A percentile compares a stretch with the other conserved stretches of the same genome.
These are phyloP conservation scores for Candida michaelii DNA, from an alignment of 805 yeast species.

Conservation along the genomic window DNA sequence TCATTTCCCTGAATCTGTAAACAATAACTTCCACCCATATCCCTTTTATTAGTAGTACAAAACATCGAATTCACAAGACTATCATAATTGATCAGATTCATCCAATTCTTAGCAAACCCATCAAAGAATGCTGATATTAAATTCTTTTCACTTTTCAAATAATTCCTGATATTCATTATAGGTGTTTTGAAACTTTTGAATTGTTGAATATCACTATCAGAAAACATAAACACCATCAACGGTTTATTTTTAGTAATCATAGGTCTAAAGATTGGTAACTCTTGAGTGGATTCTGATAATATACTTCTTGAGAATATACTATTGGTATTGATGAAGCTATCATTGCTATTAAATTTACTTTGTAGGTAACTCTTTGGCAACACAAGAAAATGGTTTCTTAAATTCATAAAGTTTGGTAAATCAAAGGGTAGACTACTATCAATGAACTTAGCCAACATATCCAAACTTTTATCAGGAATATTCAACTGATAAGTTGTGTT, in stretches of 20 bases:
- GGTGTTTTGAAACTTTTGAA: slow-evolving; percentile 14
- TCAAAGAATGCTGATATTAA: slow-evolving; percentile 40
- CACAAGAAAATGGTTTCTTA: slow-evolving; percentile 39
- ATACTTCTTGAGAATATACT: slow-evolving; percentile 15
- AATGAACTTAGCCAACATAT: slow-evolving; percentile 25
- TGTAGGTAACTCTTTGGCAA: slow-evolving; percentile 28
- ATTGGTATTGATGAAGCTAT: slow-evolving; percentile 5
- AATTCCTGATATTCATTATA: slow-evolving; percentile 23
- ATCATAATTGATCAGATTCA: slow-evolving; percentile 26
- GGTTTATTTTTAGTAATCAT: slow-evolving; percentile 27
- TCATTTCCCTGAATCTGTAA: slow-evolving; percentile 32
- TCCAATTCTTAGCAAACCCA: slow-evolving; percentile 42
- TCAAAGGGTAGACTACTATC: slow-evolving; percentile 38
- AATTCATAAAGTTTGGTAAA: slow-evolving; percentile 31
- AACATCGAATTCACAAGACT: slow-evolving; percentile 42
- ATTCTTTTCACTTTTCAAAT: slow-evolving; percentile 13
- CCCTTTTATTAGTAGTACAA: slow-evolving; percentile 35
- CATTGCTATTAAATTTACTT: slow-evolving; percentile 9
- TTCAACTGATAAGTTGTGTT: slow-evolving; percentile 23
- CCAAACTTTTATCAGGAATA: slow-evolving; percentile 5
- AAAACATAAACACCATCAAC: slow-evolving; percentile 32
- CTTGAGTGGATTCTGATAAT: slow-evolving; percentile 11
- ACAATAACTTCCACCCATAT: slow-evolving; percentile 34
- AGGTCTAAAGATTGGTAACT: slow-evolving; percentile 29
- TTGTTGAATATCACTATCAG: slow-evolving; percentile 16